Evolutionary conservation across 192 early-diverging fungal genomes (phyloP).

Genomic region (Phlyctochytrium bullatum): DNA sequence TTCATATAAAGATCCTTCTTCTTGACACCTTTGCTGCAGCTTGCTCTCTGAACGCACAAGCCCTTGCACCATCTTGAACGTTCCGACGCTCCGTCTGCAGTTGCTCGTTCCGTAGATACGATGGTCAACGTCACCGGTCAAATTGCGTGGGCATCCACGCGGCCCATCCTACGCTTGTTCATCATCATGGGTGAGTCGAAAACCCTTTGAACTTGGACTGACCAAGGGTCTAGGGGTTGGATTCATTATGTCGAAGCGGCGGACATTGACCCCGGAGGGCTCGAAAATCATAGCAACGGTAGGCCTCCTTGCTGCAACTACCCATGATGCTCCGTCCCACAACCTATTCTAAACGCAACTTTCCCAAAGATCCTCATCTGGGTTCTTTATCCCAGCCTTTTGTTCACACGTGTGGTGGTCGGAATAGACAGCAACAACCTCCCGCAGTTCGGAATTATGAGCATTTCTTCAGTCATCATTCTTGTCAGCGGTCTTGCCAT

Average conservation of each 20-base stretch:
- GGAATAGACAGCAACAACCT: conserved; percentile 22
- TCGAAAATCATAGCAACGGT: conserved; percentile 24
- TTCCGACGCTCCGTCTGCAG: too few species aligned
- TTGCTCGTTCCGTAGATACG: too few species aligned
- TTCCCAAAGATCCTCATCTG: conserved; percentile 24
- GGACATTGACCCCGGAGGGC: conserved; percentile 5
- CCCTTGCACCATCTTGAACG: too few species aligned
- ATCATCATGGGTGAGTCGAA: conserved; percentile 15
- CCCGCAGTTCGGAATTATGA: conserved; percentile 23
- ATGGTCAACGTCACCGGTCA: conserved; percentile 3
- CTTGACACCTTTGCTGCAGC: too few species aligned
- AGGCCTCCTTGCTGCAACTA: background rate
- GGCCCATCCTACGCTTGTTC: conserved; percentile 21
- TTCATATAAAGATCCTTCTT: too few species aligned
- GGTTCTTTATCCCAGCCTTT: conserved; percentile 29
- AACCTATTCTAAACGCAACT: conserved; percentile 21
- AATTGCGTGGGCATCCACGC: conserved; percentile 16
- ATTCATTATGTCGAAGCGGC: conserved; percentile 6
- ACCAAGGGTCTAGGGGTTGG: conserved; percentile 9
- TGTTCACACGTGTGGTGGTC: conserved; percentile 30
- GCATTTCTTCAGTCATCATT: conserved; percentile 11
- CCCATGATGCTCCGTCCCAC: background rate
- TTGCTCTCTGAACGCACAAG: too few species aligned
- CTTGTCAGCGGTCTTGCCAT: conserved; percentile 1
- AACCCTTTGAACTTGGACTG: background rate